A percentile compares a stretch with the other conserved stretches of the same genome.
Conservation (phyloP, 164 flowering plant genomes). For the Liriodendron chinense region DNA sequence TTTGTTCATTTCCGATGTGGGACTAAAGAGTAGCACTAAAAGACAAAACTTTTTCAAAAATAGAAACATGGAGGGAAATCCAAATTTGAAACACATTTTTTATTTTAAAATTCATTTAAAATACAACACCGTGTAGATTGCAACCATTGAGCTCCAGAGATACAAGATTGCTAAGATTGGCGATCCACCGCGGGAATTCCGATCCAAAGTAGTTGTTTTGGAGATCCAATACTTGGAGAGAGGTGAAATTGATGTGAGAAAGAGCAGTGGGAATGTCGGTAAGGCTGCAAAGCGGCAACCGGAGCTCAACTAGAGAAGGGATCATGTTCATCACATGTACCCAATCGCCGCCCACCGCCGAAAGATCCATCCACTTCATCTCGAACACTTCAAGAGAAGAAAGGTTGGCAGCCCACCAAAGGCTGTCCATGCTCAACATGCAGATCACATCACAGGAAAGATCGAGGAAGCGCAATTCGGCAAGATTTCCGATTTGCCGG, state of each 20-base stretch:
- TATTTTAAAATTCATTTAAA: no score
- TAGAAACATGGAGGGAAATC: no score
- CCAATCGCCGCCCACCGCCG: not conserved
- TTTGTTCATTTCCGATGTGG: no score
- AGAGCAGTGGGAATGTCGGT: not conserved
- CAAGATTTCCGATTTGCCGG: conserved; percentile 6
- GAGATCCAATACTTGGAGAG: not conserved
- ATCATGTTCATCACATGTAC: not conserved
- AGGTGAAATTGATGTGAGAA: not conserved
- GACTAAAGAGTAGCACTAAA: no score
- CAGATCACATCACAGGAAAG: not conserved
- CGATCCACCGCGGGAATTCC: not conserved
- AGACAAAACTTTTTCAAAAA: no score
- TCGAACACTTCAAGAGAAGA: not conserved
- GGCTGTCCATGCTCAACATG: not conserved
- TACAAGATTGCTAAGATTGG: conserved; percentile 1
- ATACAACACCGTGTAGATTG: not conserved
- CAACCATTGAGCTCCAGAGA: not conserved
- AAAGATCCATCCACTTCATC: not conserved
- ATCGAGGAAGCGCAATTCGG: not conserved
- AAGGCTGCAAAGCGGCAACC: not conserved
- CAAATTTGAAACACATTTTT: no score
- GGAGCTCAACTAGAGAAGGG: conserved; percentile 1
- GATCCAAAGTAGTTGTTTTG: not conserved
- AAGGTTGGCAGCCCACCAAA: not conserved